Evolutionary conservation across 768 basidiomycete species (phyloP), one percentile per base, ranked within the genome.

Genomic region (Gymnopilus dilepis): DNA sequence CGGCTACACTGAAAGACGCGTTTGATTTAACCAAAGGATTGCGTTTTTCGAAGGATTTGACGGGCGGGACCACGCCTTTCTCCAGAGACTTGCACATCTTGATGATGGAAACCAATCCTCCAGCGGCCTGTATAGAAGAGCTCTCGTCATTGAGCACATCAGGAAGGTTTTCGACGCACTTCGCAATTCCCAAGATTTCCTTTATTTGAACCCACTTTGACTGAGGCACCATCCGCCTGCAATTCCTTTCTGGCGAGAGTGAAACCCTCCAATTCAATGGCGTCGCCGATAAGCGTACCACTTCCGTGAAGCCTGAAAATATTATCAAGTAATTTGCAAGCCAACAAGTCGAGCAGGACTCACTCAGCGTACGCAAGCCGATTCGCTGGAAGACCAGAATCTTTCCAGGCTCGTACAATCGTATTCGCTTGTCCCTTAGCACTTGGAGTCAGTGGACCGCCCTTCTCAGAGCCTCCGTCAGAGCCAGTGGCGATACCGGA

Each of bases 1-100:
- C 9, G 12, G 52, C 34, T 6, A 53, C 37, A 2, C 19, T 53
- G 22, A 53, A 12, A 22, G 17, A n/a, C 1, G 4, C 9, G 28
- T 19, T 11, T n/a, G 12, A 24, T 13, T 37, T 26, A 0, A 53
- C 24, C 34, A 38, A 21, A 4, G 34, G 33, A 22, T 53, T 34
- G 1, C 22, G 13, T 4, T 22, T 38, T n/a, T 53, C 34, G 52
- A 53, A 53, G 2, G 33, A 53, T 24, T 9, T 33, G 4, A 53
- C 17, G 6, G 52, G 34, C 0, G 52, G 37, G 37, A 53, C 15
- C 1, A 34, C 37, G 4, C 52, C 34, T 9, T 53, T 37, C 19
- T 53, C 22, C 9, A 53, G 37, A 2, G 52, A 38, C n/a, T 53
- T 53, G 51, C 51, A 38, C 21, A 53, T 53, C 52, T 53, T 53